Conservation (phyloP, 306 rosid genomes). For the Quercus cerris region DNA sequence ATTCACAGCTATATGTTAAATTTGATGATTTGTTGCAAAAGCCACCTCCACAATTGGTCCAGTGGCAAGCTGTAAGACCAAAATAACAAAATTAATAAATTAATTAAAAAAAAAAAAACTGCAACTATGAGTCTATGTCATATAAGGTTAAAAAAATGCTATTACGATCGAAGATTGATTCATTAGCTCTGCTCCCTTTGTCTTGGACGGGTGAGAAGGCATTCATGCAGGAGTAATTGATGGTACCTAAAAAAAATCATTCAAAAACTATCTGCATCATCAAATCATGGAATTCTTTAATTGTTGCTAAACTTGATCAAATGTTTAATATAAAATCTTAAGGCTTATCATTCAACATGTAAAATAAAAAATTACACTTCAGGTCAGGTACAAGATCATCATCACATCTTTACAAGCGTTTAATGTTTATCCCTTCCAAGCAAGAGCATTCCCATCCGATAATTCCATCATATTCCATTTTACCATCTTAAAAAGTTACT, state of each 20-base stretch:
- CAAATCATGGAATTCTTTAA: slow-evolving; percentile 3
- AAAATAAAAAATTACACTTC: not conserved
- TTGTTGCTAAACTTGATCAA: slow-evolving; percentile 1
- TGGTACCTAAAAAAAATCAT: slow-evolving; percentile 45
- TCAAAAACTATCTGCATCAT: slow-evolving; percentile 22
- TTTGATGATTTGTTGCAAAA: slow-evolving; percentile 66
- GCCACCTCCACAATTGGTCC: slow-evolving; percentile 87
- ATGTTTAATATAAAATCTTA: not conserved
- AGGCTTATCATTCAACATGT: not conserved
- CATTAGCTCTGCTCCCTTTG: slow-evolving; percentile 32
- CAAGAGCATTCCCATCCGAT: not conserved
- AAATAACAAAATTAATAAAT: slow-evolving; percentile 9
- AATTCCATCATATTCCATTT: no score
- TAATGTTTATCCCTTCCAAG: not conserved
- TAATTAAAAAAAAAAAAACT: not conserved
- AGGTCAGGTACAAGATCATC: slow-evolving; percentile 7
- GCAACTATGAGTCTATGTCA: not conserved
- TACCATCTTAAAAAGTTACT: fast-evolving
- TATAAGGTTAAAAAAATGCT: not conserved
- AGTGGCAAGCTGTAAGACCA: slow-evolving; percentile 55
- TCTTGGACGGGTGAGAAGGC: slow-evolving; percentile 54
- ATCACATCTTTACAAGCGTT: not conserved
- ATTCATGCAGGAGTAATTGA: slow-evolving; percentile 50
- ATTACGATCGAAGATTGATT: slow-evolving; percentile 63
- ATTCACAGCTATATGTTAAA: slow-evolving; percentile 51